Conservation (phyloP, 805 yeast genomes). For the Schwanniomyces vanrijiae region DNA sequence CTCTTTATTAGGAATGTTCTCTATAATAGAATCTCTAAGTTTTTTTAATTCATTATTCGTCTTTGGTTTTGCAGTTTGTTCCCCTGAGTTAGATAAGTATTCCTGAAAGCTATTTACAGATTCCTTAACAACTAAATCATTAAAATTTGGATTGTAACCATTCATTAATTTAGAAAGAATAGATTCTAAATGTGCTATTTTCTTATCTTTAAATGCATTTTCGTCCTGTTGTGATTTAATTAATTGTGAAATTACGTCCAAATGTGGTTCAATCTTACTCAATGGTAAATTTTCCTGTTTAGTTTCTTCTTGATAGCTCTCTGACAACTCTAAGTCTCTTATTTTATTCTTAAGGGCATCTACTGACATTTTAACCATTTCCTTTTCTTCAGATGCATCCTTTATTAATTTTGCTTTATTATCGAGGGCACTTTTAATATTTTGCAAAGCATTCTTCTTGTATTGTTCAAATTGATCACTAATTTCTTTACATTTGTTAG, state of each 20-base stretch:
- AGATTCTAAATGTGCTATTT: slow-evolving; percentile 37
- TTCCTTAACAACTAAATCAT: slow-evolving; percentile 81
- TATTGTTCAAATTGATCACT: slow-evolving; percentile 31
- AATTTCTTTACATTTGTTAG: slow-evolving; percentile 54
- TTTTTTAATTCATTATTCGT: slow-evolving; percentile 19
- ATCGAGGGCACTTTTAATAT: slow-evolving; percentile 23
- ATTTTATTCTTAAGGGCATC: slow-evolving; percentile 6
- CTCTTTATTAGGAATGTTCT: slow-evolving; percentile 13
- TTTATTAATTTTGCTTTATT: slow-evolving; percentile 25
- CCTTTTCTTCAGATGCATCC: slow-evolving; percentile 13
- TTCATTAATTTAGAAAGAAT: slow-evolving; percentile 50
- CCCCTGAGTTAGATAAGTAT: slow-evolving; percentile 41
- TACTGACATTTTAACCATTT: slow-evolving; percentile 1
- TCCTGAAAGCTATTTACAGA: slow-evolving; percentile 59
- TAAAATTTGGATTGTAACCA: slow-evolving; percentile 79
- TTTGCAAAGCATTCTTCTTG: slow-evolving; percentile 10
- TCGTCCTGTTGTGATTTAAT: slow-evolving; percentile 9
- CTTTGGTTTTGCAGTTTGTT: slow-evolving; percentile 1
- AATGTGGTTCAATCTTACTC: slow-evolving; percentile 15
- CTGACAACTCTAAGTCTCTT: slow-evolving; percentile 3
- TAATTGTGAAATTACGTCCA: slow-evolving; percentile 9
- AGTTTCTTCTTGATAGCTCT: slow-evolving; percentile 4
- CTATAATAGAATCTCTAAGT: slow-evolving; percentile 6
- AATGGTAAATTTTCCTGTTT: slow-evolving; percentile 12
- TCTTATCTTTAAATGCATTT: slow-evolving; percentile 11